Percentiles rank a stretch among this genome's conserved stretches.
phyloP scores from a whole-genome alignment of 257 asterid species.

The Salvia splendens region DNA sequence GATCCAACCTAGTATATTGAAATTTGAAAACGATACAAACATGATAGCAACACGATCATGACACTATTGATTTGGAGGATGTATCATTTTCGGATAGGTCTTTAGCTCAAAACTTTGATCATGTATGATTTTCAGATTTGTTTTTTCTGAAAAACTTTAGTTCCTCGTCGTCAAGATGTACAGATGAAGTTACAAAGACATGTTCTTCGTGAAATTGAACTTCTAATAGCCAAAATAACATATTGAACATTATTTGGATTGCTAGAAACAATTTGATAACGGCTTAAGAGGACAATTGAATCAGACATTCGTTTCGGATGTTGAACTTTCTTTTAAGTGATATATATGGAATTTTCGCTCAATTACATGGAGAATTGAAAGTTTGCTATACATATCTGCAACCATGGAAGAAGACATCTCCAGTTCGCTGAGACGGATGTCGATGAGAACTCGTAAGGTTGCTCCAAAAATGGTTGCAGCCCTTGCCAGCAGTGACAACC shows the following conservation, averaged over 20 bases:
- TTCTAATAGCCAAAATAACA: neutral
- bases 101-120: no score
- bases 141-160: no score
- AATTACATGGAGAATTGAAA: neutral
- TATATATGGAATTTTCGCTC: neutral
- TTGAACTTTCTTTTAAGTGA: neutral
- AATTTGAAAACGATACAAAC: no score
- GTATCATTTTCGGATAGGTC: no score
- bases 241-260: neutral
- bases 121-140: no score
- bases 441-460: slow-evolving; percentile 78
- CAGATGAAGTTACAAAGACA: no score
- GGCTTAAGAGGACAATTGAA: neutral
- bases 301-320: neutral
- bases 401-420: slow-evolving; percentile 86
- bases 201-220: neutral
- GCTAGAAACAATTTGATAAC: neutral
- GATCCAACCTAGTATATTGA: no score
- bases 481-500: slow-evolving; percentile 77
- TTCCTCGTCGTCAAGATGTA: no score
- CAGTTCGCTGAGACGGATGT: slow-evolving; percentile 72
- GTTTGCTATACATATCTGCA: slow-evolving; percentile 25
- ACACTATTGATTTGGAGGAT: no score
- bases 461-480: slow-evolving; percentile 99
- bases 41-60: no score